A percentile compares a stretch with the other conserved stretches of the same genome.
These are phyloP conservation scores for Lachnum nothofagi DNA, from an alignment of 2,329 filamentous ascomycete genomes.

Conservation along the genomic window DNA sequence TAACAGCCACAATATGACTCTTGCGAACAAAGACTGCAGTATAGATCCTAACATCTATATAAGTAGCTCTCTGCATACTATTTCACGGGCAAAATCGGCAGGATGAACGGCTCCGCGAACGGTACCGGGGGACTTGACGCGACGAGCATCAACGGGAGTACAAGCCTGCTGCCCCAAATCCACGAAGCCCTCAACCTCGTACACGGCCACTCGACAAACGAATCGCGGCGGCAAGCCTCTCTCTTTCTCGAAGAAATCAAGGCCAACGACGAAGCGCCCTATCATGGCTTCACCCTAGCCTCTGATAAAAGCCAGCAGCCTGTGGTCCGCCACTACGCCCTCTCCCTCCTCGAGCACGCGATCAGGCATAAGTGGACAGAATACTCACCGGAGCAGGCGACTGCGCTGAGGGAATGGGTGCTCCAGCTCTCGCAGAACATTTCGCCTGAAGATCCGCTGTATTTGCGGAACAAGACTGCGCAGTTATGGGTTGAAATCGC, in stretches of 20 bases:
- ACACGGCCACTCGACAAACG: slow-evolving; percentile 76
- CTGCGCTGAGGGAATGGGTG: slow-evolving; percentile 68
- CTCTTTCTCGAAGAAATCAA: slow-evolving; percentile 83
- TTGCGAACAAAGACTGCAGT: slow-evolving; percentile 2
- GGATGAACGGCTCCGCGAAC: slow-evolving; percentile 28
- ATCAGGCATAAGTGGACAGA: slow-evolving; percentile 80
- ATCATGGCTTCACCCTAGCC: slow-evolving; percentile 79
- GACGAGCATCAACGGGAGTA: slow-evolving; percentile 29
- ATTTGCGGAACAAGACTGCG: slow-evolving; percentile 87
- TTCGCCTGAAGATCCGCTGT: slow-evolving; percentile 67
- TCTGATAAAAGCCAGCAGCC: slow-evolving; percentile 69
- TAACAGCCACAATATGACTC: slow-evolving; percentile 19
- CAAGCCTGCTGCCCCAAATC: slow-evolving; percentile 59
- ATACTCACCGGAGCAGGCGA: slow-evolving; percentile 63
- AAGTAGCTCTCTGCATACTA: not conserved
- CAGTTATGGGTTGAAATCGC: slow-evolving; percentile 93
- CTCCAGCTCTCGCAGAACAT: slow-evolving; percentile 71
- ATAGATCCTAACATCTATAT: not conserved
- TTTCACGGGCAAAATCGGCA: slow-evolving; percentile 9
- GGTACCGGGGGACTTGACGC: slow-evolving; percentile 12
- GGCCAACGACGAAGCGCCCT: slow-evolving; percentile 69
- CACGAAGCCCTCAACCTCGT: slow-evolving; percentile 82
- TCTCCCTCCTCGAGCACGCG: slow-evolving; percentile 85
- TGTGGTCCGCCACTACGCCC: slow-evolving; percentile 85
- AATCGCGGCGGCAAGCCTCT: slow-evolving; percentile 75